These are phyloP conservation scores for Dryadomyces sulphureus DNA, from an alignment of 2,329 filamentous ascomycete species.

Conservation along the genomic window DNA sequence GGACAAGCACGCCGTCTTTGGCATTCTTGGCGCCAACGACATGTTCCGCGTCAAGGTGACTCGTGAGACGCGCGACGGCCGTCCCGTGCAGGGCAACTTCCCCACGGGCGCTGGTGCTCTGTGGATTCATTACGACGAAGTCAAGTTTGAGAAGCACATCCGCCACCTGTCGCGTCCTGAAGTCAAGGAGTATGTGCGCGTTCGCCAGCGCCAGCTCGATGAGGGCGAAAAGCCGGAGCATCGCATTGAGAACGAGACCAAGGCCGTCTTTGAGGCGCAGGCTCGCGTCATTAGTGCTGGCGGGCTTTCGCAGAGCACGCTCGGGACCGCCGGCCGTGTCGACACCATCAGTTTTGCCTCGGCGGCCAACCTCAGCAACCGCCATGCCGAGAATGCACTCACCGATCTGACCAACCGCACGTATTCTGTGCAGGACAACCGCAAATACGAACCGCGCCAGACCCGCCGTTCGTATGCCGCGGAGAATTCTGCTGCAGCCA, in stretches of 20 bases:
- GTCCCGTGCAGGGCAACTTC: conserved; percentile 43
- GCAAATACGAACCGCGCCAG: conserved; percentile 26
- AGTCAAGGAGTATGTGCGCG: conserved; percentile 48
- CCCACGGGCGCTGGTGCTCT: conserved; percentile 43
- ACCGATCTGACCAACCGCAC: neutral
- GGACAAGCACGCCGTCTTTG: conserved; percentile 47
- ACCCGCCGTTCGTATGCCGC: conserved; percentile 21
- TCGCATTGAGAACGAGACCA: conserved; percentile 31
- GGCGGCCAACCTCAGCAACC: conserved; percentile 6
- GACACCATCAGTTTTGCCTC: conserved; percentile 12
- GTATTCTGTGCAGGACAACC: neutral
- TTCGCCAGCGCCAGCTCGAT: conserved; percentile 44
- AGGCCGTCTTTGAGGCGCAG: conserved; percentile 35
- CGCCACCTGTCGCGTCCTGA: conserved; percentile 34
- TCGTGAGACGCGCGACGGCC: conserved; percentile 44
- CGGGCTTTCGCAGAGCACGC: conserved; percentile 11
- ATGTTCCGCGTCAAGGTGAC: conserved; percentile 51
- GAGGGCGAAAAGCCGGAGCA: conserved; percentile 33
- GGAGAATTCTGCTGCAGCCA: conserved; percentile 15
- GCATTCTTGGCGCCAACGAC: conserved; percentile 46
- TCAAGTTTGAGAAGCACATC: conserved; percentile 42
- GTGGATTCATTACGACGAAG: conserved; percentile 49
- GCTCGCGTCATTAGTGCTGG: conserved; percentile 13
- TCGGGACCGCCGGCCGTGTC: conserved; percentile 9
- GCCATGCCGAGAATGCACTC: conserved; percentile 8